Base-by-base conservation (phyloP, 148 eudicot genomes). In the Simmondsia chinensis region DNA sequence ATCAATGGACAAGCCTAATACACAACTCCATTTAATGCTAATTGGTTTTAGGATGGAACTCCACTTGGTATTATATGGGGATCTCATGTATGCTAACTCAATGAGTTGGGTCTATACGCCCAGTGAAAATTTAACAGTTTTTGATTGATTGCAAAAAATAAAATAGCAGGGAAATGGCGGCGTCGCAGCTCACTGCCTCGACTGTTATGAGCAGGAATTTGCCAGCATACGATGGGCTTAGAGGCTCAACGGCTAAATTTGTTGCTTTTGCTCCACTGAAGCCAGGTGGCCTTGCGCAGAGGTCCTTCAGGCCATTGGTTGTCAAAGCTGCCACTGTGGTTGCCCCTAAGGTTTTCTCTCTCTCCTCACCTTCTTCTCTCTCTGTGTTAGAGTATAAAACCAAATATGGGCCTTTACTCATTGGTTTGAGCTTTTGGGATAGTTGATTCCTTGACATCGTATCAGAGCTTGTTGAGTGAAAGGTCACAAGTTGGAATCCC, bases 291-390 rank as follows among this genome's bases (percentile, higher is more conserved):
- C 55, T 68, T n/a, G 59, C 44, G 15, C 67, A 60, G 33, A 69
- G 85, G 70, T 59, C 60, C 6, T 74, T 70, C 44, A 68, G 72
- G 38, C 71, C 82, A 24, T 73, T 83, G 52, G 67, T 71, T 55
- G 89, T 88, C 56, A 88, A 75, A 68, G 89, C 94, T 43, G 89
- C 91, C 19, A 83, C 89, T 50, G 72, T 63, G 56, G 86, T 88
- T 73, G 79, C 96, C 3, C 91, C 94, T 3, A 88, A 80, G 91
- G 96, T 82, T 54, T 39, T 36, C 7, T 0, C 25, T 34, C 33
- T 50, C 9, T 10, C 10, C 4, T 43, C 10, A 24, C 6, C 10
- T 23, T 30, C 7, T 28, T 27, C 0, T 43, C 7, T 19, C 1
- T 17, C 29, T 17, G 3, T 46, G 12, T 13, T 10, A n/a, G 23